Percentiles rank a stretch among this genome's conserved stretches.
Conservation (phyloP, 75 land plant genomes). For the Larix kaempferi region DNA sequence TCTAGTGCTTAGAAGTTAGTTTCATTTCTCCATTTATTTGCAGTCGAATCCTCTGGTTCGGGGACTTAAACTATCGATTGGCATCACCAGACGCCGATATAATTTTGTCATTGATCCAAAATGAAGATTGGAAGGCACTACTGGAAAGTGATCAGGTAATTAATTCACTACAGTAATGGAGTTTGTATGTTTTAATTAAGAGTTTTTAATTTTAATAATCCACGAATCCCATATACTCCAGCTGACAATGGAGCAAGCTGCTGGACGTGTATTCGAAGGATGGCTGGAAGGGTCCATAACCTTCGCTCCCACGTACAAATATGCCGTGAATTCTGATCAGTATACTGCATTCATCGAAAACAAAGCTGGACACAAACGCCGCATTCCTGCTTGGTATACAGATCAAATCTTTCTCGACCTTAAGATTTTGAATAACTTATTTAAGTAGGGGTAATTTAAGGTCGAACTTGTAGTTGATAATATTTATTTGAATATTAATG, state of each 20-base stretch:
- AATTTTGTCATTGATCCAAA: slow-evolving; percentile 25
- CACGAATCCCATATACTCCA: slow-evolving; percentile 12
- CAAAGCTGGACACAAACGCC: slow-evolving; percentile 47
- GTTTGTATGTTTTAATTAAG: no score
- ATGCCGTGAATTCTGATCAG: slow-evolving; percentile 35
- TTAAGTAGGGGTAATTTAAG: no score
- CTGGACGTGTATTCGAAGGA: slow-evolving; percentile 62
- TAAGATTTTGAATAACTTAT: no score
- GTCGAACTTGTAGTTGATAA: no score
- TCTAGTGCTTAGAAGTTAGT: not conserved
- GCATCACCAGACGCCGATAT: slow-evolving; percentile 42
- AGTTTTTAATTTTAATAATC: no score
- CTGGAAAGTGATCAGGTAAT: slow-evolving; percentile 57
- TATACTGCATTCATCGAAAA: slow-evolving; percentile 30
- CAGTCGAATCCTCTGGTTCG: slow-evolving; percentile 73
- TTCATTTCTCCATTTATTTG: no score
- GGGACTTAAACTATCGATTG: slow-evolving; percentile 82
- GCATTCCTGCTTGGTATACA: slow-evolving; percentile 77
- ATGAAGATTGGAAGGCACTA: slow-evolving; percentile 50
- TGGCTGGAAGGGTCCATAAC: slow-evolving; percentile 74
- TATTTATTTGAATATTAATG: no score
- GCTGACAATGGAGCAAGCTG: slow-evolving; percentile 49
- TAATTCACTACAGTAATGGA: no score
- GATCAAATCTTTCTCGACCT: no score
- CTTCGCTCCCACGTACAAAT: slow-evolving; percentile 86